Base-by-base conservation (phyloP, 176 grass and related monocot genomes). In the Ensete ventricosum region DNA sequence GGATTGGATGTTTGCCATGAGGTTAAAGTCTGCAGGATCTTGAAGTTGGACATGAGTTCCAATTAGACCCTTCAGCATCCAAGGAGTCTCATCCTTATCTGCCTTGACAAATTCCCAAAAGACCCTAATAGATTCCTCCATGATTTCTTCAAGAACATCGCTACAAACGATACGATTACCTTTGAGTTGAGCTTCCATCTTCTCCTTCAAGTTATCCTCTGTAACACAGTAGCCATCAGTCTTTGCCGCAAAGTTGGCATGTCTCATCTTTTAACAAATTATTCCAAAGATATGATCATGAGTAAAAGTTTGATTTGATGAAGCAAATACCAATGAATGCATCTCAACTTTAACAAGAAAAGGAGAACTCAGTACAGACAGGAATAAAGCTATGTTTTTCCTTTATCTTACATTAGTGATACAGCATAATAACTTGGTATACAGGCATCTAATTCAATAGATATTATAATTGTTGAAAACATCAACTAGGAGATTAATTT, bases 51-150 rank as follows among this genome's bases (percentile, higher is more conserved):
- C 86, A 54, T 89, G 88, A 57, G 84, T 14, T 82, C 62, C 83
- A 1, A 85, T 72, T 50, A 98, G 79, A 14, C 84, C 86, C 75
- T 91, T 94, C 19, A 98, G 81, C 34, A 98, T 74, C 9, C 82
- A 82, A 1, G 84, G 77, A 1, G 77, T 64, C 77, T 97, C 90
- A 1, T 87, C 76, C 77, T 78, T 93, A 71, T 98, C 94, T 1
- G 86, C 88, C 80, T 87, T 98, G 53, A 98, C 89, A 72, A 98
- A 98, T 72, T 98, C 94, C 90, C 90, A 98, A 50, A 98, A 83
- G 11, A 89, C 60, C 62, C 67, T 79, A 78, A 98, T 98, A 1
- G 87, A 76, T 78, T 98, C 94, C 69, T 85, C 94, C 90, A 93
- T 98, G 69, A 91, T 85, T 1, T 89, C 80, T 76, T 91, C 94